These are phyloP conservation scores for Crithidia thermophila DNA, from an alignment of 208 protist species.

Conservation along the genomic window DNA sequence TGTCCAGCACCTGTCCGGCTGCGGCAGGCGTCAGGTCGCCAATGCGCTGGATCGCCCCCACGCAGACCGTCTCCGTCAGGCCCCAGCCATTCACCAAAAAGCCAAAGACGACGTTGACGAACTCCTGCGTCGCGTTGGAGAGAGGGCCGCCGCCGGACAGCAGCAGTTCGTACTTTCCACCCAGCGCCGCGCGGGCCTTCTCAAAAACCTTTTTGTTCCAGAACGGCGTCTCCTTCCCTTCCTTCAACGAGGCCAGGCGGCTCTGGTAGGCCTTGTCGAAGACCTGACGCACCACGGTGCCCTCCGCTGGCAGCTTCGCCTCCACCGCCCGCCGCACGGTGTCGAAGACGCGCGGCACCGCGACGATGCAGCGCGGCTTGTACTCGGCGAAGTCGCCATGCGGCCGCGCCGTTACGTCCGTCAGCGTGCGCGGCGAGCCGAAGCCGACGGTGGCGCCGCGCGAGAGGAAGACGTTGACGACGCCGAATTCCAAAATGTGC, in stretches of 20 bases:
- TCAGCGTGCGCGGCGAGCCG: slow-evolving; percentile 76
- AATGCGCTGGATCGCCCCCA: slow-evolving; percentile 52
- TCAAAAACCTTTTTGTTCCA: slow-evolving; percentile 82
- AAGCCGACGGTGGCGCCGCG: slow-evolving; percentile 72
- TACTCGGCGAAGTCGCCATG: slow-evolving; percentile 85
- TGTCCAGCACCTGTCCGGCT: slow-evolving; percentile 63
- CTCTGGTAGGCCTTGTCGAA: slow-evolving; percentile 74
- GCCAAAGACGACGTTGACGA: slow-evolving; percentile 82
- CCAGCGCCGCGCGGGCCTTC: slow-evolving; percentile 47
- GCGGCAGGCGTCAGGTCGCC: slow-evolving; percentile 49
- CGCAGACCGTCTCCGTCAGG: slow-evolving; percentile 84
- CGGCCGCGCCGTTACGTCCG: slow-evolving; percentile 59
- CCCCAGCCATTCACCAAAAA: slow-evolving; percentile 83
- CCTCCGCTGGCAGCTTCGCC: slow-evolving; percentile 57
- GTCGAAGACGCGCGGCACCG: slow-evolving; percentile 88
- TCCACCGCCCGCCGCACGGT: slow-evolving; percentile 74
- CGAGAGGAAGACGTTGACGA: slow-evolving; percentile 71
- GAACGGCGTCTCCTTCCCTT: slow-evolving; percentile 79
- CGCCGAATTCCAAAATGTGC: slow-evolving; percentile 92
- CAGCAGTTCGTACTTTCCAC: slow-evolving; percentile 54
- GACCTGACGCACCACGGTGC: slow-evolving; percentile 55
- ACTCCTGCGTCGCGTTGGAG: slow-evolving; percentile 71
- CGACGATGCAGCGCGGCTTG: slow-evolving; percentile 68
- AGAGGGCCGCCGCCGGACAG: slow-evolving; percentile 84
- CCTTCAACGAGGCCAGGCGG: slow-evolving; percentile 55